phyloP scores from a whole-genome alignment of 2,329 filamentous ascomycete genomes.

The Phyllachora maydis region DNA sequence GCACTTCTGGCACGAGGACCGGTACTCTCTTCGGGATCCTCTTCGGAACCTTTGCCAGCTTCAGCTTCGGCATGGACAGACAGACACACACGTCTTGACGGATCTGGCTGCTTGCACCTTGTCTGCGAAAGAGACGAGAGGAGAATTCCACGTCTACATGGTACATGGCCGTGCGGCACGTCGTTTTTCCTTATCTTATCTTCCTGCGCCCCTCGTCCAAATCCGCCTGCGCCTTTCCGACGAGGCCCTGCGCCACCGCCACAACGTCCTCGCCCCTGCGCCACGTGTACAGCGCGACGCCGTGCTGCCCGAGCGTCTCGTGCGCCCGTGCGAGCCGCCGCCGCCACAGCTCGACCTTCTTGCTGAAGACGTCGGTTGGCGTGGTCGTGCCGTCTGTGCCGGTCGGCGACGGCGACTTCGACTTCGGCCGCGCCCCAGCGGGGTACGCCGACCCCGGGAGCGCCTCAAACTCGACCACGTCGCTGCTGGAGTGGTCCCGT shows the following conservation, averaged over 20 bases:
- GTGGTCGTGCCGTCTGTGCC: slow-evolving; percentile 2
- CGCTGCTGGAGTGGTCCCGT: slow-evolving; percentile 16
- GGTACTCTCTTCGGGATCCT: too few species aligned
- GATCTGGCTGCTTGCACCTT: too few species aligned
- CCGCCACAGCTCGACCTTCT: slow-evolving; percentile 54
- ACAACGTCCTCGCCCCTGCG: slow-evolving; percentile 49
- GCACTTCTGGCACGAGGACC: too few species aligned
- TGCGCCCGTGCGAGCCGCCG: slow-evolving; percentile 46
- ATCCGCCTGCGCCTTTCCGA: slow-evolving; percentile 35
- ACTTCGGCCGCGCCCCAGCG: slow-evolving; percentile 1
- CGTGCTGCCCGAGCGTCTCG: slow-evolving; percentile 34
- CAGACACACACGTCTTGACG: too few species aligned
- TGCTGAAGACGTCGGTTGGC: slow-evolving; percentile 21
- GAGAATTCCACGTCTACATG: too few species aligned
- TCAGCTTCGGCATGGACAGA: too few species aligned
- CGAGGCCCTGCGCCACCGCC: slow-evolving; percentile 41
- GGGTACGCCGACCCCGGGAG: slow-evolving; percentile 2
- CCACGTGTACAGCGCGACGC: slow-evolving; percentile 55
- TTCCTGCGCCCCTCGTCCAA: too few species aligned
- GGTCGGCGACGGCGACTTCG: slow-evolving; percentile 2
- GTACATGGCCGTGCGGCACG: too few species aligned
- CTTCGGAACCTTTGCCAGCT: too few species aligned
- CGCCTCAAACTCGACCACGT: slow-evolving; percentile 18
- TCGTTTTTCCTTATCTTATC: too few species aligned
- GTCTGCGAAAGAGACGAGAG: too few species aligned